Base-by-base conservation (phyloP, 148 eudicot species). In the Vaccinium vitisidaea region DNA sequence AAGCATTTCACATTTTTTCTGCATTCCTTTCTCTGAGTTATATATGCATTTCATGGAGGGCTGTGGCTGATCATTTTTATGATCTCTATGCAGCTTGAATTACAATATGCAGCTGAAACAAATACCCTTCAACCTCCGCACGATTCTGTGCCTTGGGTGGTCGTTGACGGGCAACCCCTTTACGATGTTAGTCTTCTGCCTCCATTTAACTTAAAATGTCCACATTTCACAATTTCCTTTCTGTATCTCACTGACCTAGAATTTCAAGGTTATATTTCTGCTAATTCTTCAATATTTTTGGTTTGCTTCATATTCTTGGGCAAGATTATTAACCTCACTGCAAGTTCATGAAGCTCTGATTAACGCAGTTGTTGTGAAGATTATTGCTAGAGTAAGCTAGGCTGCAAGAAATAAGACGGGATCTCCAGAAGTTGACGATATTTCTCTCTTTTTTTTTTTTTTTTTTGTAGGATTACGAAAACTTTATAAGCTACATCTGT, bases 91-190 rank as follows among this genome's bases (percentile, higher is more conserved):
- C 94, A 94, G 98, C 94, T 94, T 86, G 93, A 91, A 81, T 90
- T 94, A 36, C 80, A 84, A 77, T 92, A 94, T 87, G 98, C 94
- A 50, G 93, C 88, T 61, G 89, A 88, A 83, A 95, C 97, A 50
- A 81, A 71, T 75, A 83, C 93, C 78, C 97, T 95, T 27, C 54
- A 91, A 75, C 98, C 98, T 83, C 94, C 92, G 53, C 98, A 95
- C 80, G 32, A 75, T 55, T 95, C 94, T 19, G 98, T 95, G 75
- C 98, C 97, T 21, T 95, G 98, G 98, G 97, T 95, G 21, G 94
- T 92, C 75, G 95, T 95, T 74, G 87, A 95, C 59, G 97, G 97
- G 65, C 86, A 93, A 79, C 98, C 98, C 52, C 92, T 95, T 30
- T 91, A 89, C 32, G 98, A 95, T 81, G 98, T 93, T 46, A 86